Percentiles rank a stretch among this genome's conserved stretches.
Evolutionary conservation across 176 grass and related monocot species (phyloP).

Genomic region (Zea mays): Zm-B73-REFERENCE-NAM-5.0 NC_050100.1:205885501-205886000

Average conservation of each 20-base stretch:
- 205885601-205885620: background rate
- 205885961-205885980: background rate
- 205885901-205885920: background rate
- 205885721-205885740: background rate
- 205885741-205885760: conserved; percentile 8
- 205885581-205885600: background rate
- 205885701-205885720: background rate
- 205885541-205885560: background rate
- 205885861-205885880: background rate
- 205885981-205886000: background rate
- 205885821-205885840: conserved; percentile 17
- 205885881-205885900: background rate
- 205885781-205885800: conserved; percentile 9
- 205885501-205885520: conserved; percentile 14
- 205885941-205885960: background rate
- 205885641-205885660: background rate
- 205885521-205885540: background rate
- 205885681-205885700: conserved; percentile 1
- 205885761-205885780: background rate
- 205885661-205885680: conserved; percentile 27
- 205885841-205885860: background rate
- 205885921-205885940: background rate
- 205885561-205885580: background rate
- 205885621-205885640: background rate
- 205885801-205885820: background rate